Base-by-base conservation (phyloP, 2,329 filamentous ascomycete genomes). In the Venturia nashicola region DNA sequence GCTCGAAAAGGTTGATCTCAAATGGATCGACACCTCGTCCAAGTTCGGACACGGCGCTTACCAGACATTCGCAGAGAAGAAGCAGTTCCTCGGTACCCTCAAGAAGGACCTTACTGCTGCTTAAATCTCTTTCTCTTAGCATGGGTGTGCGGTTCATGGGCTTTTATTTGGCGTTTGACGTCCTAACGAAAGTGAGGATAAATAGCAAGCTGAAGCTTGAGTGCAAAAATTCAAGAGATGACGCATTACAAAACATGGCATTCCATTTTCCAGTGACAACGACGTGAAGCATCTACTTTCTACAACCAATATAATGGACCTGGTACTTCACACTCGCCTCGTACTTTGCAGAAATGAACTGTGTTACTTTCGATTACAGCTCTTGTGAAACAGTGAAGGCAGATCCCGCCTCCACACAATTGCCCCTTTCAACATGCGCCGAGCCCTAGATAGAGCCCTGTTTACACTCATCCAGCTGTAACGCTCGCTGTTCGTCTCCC, bases 1-100 rank as follows among this genome's bases (percentile, higher is more conserved):
- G 65, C 85, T 96, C 76, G 94, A 99, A 89, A 97, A 99, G 90
- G 90, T 97, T 79, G 90, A 93, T 77, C 90, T 99, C 84, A 99
- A 99, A 84, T 99, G 94, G 94, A 99, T 99, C 89, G 94, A 99
- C 77, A 99, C 94, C 74, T 97, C 92, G 68, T 97, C 92, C 83
- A 96, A 99, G 86, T 99, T 99, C 81, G 94, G 94, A 81, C 94
- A 99, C 84, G 94, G 94, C 87, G 93, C 91, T 76, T 99, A 96
- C 91, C 94, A 99, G 86, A 99, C 94, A 69, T 83, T 88, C 71
- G 89, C 90, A 76, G 94, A 99, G 89, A 99, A 99, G 91, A 90
- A 89, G 83, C 87, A 91, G 78, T 94, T 91, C 86, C 80, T 96
- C 82, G 94, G 94, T 83, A 95, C 91, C 66, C 91, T 99, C 90